A percentile compares a stretch with the other conserved stretches of the same genome.
Evolutionary conservation across 306 rosid genomes (phyloP).

Genomic region (Dalbergia cochinchinensis): DNA sequence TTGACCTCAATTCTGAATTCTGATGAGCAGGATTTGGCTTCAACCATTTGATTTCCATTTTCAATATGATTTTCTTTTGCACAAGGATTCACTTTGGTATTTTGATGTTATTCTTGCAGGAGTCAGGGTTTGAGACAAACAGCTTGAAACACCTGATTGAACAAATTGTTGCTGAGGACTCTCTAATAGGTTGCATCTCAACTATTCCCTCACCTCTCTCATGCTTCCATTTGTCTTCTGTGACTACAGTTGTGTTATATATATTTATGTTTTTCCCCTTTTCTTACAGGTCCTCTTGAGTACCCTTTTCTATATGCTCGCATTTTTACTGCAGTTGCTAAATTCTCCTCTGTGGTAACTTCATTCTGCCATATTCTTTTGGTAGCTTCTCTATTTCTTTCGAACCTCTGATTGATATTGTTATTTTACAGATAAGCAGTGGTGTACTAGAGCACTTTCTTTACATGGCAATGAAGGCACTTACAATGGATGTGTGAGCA

Average conservation of each 20-base stretch:
- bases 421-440: constrained; percentile 66
- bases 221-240: constrained; percentile 37
- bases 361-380: constrained; percentile 22
- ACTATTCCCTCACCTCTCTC: constrained; percentile 7
- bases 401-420: constrained; percentile 38
- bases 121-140: constrained; percentile 51
- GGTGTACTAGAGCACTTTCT: constrained; percentile 73
- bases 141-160: constrained; percentile 66
- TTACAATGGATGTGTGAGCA: constrained; percentile 82
- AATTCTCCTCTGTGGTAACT: constrained; percentile 88
- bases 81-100: constrained; percentile 16
- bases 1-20: constrained; percentile 26
- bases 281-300: constrained; percentile 73
- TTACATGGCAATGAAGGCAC: constrained; percentile 74
- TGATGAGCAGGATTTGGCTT: constrained; percentile 29
- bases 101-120: constrained; percentile 57
- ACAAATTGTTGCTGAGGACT: constrained; percentile 73
- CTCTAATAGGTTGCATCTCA: constrained; percentile 62
- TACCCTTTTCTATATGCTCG: constrained; percentile 93
- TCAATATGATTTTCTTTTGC: constrained; percentile 17
- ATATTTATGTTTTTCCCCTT: constrained; percentile 1
- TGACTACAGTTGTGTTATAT: constrained; percentile 28
- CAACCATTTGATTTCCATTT: constrained; percentile 35
- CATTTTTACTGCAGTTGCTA: constrained; percentile 75
- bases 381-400: constrained; percentile 8